phyloP scores from a whole-genome alignment of 2,329 filamentous ascomycete species.

The Fusarium sp. region DNA sequence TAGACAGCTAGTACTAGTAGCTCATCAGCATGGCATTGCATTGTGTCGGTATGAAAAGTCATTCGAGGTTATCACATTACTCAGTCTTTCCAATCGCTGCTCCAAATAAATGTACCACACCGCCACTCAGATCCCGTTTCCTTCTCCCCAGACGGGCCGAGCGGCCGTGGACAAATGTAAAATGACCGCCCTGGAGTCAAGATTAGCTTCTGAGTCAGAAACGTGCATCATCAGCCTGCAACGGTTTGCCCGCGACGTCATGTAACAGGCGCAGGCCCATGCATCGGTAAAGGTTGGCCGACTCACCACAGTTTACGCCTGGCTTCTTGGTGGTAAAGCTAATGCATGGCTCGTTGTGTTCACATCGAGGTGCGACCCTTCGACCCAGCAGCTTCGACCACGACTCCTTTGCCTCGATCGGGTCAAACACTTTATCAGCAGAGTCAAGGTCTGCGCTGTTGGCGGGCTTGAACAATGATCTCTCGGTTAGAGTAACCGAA shows the following conservation, averaged over 20 bases:
- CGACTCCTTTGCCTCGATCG: constrained; percentile 81
- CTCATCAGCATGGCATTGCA: neutral
- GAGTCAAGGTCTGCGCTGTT: constrained; percentile 27
- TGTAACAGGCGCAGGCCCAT: constrained; percentile 17
- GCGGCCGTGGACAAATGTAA: constrained; percentile 77
- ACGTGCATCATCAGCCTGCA: constrained; percentile 1
- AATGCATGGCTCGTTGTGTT: constrained; percentile 91
- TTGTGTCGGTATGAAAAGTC: neutral
- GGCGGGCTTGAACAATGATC: constrained; percentile 7
- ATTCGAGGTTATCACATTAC: constrained; percentile 9
- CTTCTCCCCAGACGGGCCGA: constrained; percentile 89
- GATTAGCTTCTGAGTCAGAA: constrained; percentile 33
- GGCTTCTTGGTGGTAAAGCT: constrained; percentile 89
- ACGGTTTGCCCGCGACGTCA: constrained; percentile 17
- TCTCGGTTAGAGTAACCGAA: constrained; percentile 4
- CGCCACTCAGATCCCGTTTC: constrained; percentile 90
- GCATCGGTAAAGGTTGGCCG: constrained; percentile 11
- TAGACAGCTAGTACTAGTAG: neutral
- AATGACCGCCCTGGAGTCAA: constrained; percentile 69
- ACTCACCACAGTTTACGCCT: constrained; percentile 82
- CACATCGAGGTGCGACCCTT: constrained; percentile 82
- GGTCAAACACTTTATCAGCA: constrained; percentile 71
- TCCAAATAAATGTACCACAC: constrained; percentile 87
- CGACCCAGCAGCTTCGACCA: constrained; percentile 90
- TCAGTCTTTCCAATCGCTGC: constrained; percentile 68